Evolutionary conservation across 2,329 filamentous ascomycete genomes (phyloP).

Genomic region (Fusarium solani-melongenae): DNA sequence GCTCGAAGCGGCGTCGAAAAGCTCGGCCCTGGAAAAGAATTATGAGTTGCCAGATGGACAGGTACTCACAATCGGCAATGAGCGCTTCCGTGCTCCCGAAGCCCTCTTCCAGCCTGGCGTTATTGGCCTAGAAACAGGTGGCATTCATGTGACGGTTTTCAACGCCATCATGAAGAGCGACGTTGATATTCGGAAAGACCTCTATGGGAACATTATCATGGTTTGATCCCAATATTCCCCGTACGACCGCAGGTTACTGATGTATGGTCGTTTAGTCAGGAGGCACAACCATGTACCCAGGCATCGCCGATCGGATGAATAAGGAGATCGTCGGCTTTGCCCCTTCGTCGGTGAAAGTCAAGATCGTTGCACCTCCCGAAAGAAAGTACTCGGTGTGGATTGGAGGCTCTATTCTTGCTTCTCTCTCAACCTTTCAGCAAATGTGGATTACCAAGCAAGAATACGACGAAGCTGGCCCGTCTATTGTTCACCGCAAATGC

Average conservation of each 20-base stretch:
- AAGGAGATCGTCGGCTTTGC: conserved; percentile 99
- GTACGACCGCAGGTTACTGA: not conserved
- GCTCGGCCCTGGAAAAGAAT: conserved; percentile 98
- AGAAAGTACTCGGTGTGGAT: conserved; percentile 99
- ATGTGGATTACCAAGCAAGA: conserved; percentile 99
- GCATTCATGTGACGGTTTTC: conserved; percentile 99
- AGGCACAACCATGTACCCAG: conserved; percentile 99
- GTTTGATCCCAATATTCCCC: conserved; percentile 65
- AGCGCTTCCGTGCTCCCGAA: conserved; percentile 99
- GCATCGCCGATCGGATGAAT: conserved; percentile 99
- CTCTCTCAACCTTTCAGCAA: conserved; percentile 99
- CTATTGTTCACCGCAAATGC: conserved; percentile 99
- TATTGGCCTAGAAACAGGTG: conserved; percentile 96
- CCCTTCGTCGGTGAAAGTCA: conserved; percentile 99
- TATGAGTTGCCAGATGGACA: conserved; percentile 99
- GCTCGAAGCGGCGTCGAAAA: conserved; percentile 99
- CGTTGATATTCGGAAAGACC: conserved; percentile 99
- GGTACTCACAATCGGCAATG: conserved; percentile 99
- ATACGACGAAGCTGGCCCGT: conserved; percentile 99
- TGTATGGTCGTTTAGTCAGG: conserved; percentile 77
- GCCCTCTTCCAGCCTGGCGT: conserved; percentile 99
- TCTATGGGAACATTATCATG: conserved; percentile 99
- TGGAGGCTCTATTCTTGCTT: conserved; percentile 99
- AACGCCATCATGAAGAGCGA: conserved; percentile 99
- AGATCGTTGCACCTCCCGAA: conserved; percentile 99